Percentiles rank a stretch among this genome's conserved stretches.
These are phyloP conservation scores for Aspergillus wentii DNA, from an alignment of 495 filamentous ascomycete genomes.

Conservation along the genomic window DNA sequence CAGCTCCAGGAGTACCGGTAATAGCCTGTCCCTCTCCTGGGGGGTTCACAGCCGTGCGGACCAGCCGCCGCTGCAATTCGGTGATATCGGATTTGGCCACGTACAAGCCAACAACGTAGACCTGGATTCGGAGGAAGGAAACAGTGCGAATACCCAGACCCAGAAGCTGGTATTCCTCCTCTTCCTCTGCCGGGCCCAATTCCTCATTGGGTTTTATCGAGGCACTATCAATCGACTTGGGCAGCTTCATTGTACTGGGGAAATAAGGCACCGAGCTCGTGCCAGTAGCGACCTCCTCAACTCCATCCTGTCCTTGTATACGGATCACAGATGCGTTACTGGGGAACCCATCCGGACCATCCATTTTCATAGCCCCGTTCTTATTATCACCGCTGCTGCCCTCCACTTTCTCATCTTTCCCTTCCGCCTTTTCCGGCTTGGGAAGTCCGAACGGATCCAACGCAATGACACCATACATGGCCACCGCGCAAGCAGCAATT, in stretches of 20 bases:
- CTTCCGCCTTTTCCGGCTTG: slow-evolving; percentile 7
- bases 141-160: slow-evolving; percentile 87
- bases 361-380: slow-evolving; percentile 26
- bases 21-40: slow-evolving; percentile 39
- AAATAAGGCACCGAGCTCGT: slow-evolving; percentile 79
- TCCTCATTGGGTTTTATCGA: slow-evolving; percentile 37
- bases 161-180: slow-evolving; percentile 77
- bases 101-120: slow-evolving; percentile 93
- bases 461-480: slow-evolving; percentile 37
- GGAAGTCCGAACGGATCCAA: slow-evolving; percentile 35
- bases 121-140: slow-evolving; percentile 82
- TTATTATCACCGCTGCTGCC: slow-evolving; percentile 1
- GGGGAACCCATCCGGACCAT: slow-evolving; percentile 35
- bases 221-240: slow-evolving; percentile 31
- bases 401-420: slow-evolving; percentile 5
- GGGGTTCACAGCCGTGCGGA: slow-evolving; percentile 38
- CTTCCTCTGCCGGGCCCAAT: slow-evolving; percentile 13
- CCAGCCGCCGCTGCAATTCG: slow-evolving; percentile 49
- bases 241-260: slow-evolving; percentile 64
- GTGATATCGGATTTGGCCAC: slow-evolving; percentile 72
- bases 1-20: slow-evolving; percentile 39
- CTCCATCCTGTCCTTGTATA: slow-evolving; percentile 49
- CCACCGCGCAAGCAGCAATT: slow-evolving; percentile 27
- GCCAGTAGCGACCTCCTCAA: slow-evolving; percentile 72
- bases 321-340: slow-evolving; percentile 33